phyloP scores from a whole-genome alignment of 164 flowering plant species.

The Magnolia officinalis region DNA sequence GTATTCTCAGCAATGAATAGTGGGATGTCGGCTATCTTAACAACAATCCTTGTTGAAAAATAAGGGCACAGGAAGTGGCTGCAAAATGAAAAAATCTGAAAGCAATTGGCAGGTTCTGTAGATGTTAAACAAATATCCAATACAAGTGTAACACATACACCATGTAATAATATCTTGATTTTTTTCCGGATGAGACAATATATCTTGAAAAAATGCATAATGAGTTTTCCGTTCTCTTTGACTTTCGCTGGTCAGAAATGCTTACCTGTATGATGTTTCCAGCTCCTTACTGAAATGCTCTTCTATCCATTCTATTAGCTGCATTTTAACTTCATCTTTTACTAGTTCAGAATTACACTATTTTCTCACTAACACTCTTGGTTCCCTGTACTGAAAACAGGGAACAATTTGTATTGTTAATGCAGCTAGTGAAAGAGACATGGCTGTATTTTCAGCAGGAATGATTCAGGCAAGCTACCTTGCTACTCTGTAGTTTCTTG shows the following conservation, averaged over 20 bases:
- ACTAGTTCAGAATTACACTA: not conserved
- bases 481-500: constrained; percentile 1
- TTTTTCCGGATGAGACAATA: not conserved
- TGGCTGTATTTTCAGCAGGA: constrained; percentile 97
- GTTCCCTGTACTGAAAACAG: constrained; percentile 35
- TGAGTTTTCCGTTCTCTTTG: not conserved
- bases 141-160: too few species aligned
- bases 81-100: too few species aligned
- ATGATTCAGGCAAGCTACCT: constrained; percentile 68
- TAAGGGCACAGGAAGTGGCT: too few species aligned
- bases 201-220: not conserved
- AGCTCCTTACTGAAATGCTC: not conserved
- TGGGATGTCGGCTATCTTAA: too few species aligned
- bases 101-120: too few species aligned
- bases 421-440: constrained; percentile 96
- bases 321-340: not conserved
- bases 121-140: too few species aligned
- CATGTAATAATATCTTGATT: too few species aligned
- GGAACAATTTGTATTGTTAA: constrained; percentile 90
- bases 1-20: too few species aligned
- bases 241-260: not conserved
- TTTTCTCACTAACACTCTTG: not conserved
- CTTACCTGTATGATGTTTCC: not conserved
- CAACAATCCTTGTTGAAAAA: too few species aligned
- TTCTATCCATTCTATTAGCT: not conserved